Base-by-base conservation (phyloP, 768 basidiomycete species). In the Pleurotus sapidus region DNA sequence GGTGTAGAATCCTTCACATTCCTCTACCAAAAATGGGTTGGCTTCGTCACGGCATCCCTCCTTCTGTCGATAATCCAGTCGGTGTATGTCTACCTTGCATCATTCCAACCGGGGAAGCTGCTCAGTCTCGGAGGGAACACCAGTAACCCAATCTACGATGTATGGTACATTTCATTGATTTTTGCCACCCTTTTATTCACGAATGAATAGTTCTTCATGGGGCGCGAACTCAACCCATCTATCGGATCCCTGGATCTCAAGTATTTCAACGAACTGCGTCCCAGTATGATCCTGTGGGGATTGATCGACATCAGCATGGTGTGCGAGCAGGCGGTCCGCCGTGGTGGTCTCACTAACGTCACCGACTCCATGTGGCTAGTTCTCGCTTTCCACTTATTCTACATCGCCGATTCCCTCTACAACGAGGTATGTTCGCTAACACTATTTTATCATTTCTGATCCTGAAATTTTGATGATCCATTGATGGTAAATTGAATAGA, bases 341-440 rank as follows among this genome's bases (percentile, higher is more conserved):
- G 86, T 25, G 91, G 88, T 15, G 86, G 80, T 27, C 69, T 87
- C 64, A 63, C 65, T 24, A 73, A 78, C 9, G 75, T 89, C 61
- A 93, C 93, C 1, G 95, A 96, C 72, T 92, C 91, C 17, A 90
- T 98, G 90, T 85, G 87, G 79, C 81, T 98, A 18, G 90, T 95
- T n/a, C 73, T 93, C 27, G 74, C 80, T 15, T 95, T 95, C 79
- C 93, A 98, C 67, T 70, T 79, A 3, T 87, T 86, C 74, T 98
- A 98, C 68, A 88, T 95, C 17, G 75, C 81, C 4, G 96, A 98
- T 68, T 84, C 77, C 2, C 73, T 96, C 47, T 96, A 89, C 74
- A 93, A 94, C 67, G 96, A 98, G 79, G 95, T 89, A 59, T 11
- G 65, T 62, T 56, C 12, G 56, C 23, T 45, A 6, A 15, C 8